A percentile compares a stretch with the other conserved stretches of the same genome.
Evolutionary conservation across 441 rosid genomes (phyloP).

Genomic region (Raphanus hybrid): DNA sequence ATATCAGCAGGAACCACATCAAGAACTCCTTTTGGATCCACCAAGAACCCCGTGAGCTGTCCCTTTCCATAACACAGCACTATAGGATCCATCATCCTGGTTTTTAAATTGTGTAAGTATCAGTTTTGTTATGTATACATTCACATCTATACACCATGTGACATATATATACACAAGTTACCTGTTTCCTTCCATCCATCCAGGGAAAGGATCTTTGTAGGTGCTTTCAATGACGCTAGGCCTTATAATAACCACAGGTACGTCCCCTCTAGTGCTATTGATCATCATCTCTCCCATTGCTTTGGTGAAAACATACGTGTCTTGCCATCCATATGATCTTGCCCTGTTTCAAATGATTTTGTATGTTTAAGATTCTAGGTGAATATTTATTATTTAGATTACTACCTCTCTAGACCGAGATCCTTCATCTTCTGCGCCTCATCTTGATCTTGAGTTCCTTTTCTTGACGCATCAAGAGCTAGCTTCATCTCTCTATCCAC

Average conservation of each 20-base stretch:
- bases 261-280: slow-evolving; percentile 71
- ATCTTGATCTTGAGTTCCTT: slow-evolving; percentile 46
- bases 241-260: slow-evolving; percentile 78
- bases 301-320: slow-evolving; percentile 90
- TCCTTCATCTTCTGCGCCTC: slow-evolving; percentile 72
- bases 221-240: slow-evolving; percentile 96
- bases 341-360: slow-evolving; percentile 58
- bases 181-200: slow-evolving; percentile 99
- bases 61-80: slow-evolving; percentile 89
- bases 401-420: slow-evolving; percentile 77
- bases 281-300: slow-evolving; percentile 99
- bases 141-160: background rate
- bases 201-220: slow-evolving; percentile 87
- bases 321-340: slow-evolving; percentile 90
- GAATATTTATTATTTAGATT: background rate
- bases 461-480: slow-evolving; percentile 52
- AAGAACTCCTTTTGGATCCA: slow-evolving; percentile 84
- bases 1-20: slow-evolving; percentile 96
- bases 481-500: slow-evolving; percentile 64
- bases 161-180: slow-evolving; percentile 7
- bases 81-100: slow-evolving; percentile 99
- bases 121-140: slow-evolving; percentile 12
- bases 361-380: background rate
- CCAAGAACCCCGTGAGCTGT: slow-evolving; percentile 84
- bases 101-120: background rate